Evolutionary conservation across 257 asterid genomes (phyloP), one percentile per base, ranked within the genome.

Genomic region (Solanum paucissectum): DNA sequence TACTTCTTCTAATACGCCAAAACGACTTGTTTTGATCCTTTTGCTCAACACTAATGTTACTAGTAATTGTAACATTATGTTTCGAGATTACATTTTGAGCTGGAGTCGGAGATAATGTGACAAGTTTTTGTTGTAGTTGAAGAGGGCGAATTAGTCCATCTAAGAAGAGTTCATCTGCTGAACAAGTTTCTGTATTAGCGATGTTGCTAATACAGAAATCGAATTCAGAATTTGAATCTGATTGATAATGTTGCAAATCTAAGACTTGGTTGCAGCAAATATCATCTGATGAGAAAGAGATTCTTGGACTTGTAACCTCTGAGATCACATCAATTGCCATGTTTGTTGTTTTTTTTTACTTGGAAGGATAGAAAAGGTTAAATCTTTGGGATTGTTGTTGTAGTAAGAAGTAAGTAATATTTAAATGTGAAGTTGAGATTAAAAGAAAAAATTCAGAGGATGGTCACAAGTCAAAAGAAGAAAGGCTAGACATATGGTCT

Each of bases 141-240:
- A 91, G 87, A 21, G 94, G 91, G 33, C 87, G 90, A 33, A 91
- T 91, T 23, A 88, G 68, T 87, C 94, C 94, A 79, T 86, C 89
- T 1, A 91, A 91, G 86, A 92, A 92, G 10, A 92, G 91, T 79
- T 92, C 93, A 49, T 91, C 93, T 16, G 94, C 94, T 7, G 92
- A 86, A 88, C 90, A 87, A 44, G 89, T 84, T 86, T 90, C 92
- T 37, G 87, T 74, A n/a, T 79, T 89, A 36, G 44, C 42, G 5
- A 3, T 76, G 58, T 34, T 86, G 49, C 79, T 86, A 77, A 71
- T 87, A 86, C 94, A 88, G 91, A 92, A 92, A 87, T 91, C 88
- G 66, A 91, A 92, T 10, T 88, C 94, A 33, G 90, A 33, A 79
- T 68, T 52, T 44, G 89, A 79, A 49, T 89, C 90, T 75, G 55